Evolutionary conservation across 2,329 filamentous ascomycete species (phyloP), one percentile per base, ranked within the genome.

Genomic region (Boeremia exigua): DNA sequence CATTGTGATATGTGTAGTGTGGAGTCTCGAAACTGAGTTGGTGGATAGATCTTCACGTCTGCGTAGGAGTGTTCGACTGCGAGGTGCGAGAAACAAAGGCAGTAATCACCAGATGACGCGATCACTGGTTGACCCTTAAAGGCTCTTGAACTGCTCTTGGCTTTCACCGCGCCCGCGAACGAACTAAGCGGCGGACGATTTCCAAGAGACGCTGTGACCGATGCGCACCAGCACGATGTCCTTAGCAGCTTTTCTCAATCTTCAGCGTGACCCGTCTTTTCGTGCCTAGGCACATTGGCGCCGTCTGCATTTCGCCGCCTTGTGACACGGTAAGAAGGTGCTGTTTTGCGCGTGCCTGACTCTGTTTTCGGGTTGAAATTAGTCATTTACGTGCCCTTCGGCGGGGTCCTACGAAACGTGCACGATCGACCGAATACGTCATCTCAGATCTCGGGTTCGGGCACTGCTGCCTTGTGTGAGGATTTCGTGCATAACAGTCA

Each of bases 181-280:
- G 59, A 54, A 58, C 51, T 42, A 51, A 60, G 54, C 56, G 55
- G 54, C 55, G 54, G 39, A 48, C 46, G 48, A 43, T 12, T 45
- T 54, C 40, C 50, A 48, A 58, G 40, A 46, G 27, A 12, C 44
- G 46, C 43, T 49, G 49, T 48, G 55, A 46, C 52, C 51, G 54
- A 51, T 47, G 50, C 37, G 58, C 48, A 25, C 56, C 48, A 51
- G 45, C 17, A 40, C 47, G 25, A 25, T 32, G 19, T 38, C 27
- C 36, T 48, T 48, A 62, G 59, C 52, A 59, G 56, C 49, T 60
- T 60, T 60, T 61, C 58, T 56, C 61, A 56, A 59, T 51, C 58
- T 63, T 61, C 61, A 65, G 62, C 59, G 62, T 68, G 64, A 68
- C 61, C 65, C 56, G 55, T 59, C 54, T 58, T 46, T 58, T 66